phyloP scores from a whole-genome alignment of 2,329 filamentous ascomycete species.

The Fusarium xyrophilum region DNA sequence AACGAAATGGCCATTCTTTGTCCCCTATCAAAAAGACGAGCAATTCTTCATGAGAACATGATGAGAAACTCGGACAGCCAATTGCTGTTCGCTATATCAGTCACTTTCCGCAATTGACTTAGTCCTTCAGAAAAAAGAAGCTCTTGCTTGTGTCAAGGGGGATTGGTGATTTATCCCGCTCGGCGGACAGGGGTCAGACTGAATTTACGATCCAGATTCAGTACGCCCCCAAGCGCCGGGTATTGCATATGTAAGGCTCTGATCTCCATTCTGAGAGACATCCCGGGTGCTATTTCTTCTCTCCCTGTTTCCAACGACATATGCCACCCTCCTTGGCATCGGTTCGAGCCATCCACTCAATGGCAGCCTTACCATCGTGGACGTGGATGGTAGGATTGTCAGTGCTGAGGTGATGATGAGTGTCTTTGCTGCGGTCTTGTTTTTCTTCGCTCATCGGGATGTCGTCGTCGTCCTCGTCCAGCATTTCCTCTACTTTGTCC shows the following conservation, averaged over 20 bases:
- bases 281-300: too few species aligned
- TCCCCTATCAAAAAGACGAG: neutral
- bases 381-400: neutral
- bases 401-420: neutral
- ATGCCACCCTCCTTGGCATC: neutral
- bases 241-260: too few species aligned
- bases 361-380: neutral
- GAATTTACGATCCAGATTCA: too few species aligned
- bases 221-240: too few species aligned
- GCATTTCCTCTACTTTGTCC: neutral
- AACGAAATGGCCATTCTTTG: neutral
- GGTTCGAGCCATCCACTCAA: neutral
- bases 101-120: neutral
- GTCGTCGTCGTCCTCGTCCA: neutral
- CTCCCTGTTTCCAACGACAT: too few species aligned
- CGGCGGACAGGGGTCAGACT: too few species aligned
- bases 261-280: too few species aligned
- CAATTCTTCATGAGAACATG: neutral
- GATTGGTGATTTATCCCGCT: neutral
- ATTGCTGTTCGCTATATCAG: neutral
- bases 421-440: neutral
- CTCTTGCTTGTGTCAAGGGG: too few species aligned
- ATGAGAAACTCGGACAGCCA: fast-evolving
- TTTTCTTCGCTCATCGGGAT: neutral
- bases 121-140: neutral